A percentile compares a stretch with the other conserved stretches of the same genome.
These are phyloP conservation scores for Phytophthora tentaculata DNA, from an alignment of 352 stramenopile species.

Conservation along the genomic window DNA sequence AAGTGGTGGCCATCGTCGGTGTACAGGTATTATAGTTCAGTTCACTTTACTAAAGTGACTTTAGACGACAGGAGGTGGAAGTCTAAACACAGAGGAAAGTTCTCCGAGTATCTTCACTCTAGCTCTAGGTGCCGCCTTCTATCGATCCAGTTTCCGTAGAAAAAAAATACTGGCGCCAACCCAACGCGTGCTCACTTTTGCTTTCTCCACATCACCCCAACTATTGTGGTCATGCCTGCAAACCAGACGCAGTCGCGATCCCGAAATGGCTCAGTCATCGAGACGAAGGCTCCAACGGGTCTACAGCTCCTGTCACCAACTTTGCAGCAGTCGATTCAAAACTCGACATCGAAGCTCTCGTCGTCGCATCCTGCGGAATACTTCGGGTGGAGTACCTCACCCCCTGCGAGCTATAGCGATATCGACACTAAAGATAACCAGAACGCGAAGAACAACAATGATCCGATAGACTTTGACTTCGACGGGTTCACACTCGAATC, in stretches of 20 bases:
- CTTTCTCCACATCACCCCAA: neutral
- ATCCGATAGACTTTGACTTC: slow-evolving; percentile 39
- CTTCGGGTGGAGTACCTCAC: slow-evolving; percentile 33
- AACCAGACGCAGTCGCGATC: slow-evolving; percentile 7
- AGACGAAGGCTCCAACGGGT: slow-evolving; percentile 9
- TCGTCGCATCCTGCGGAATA: slow-evolving; percentile 11
- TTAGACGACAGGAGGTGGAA: slow-evolving; percentile 4
- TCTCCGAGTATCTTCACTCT: neutral
- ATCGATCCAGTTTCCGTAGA: neutral
- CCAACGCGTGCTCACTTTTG: neutral
- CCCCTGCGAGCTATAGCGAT: neutral
- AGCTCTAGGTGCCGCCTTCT: neutral
- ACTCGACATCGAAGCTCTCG: slow-evolving; percentile 10
- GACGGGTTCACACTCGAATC: slow-evolving; percentile 58
- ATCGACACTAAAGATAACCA: neutral
- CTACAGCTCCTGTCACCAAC: slow-evolving; percentile 48
- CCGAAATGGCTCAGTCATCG: neutral
- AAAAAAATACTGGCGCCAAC: too few relatives aligned
- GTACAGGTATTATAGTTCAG: neutral
- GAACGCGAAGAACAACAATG: neutral
- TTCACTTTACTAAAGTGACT: too few relatives aligned
- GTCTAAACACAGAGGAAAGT: neutral
- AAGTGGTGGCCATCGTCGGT: neutral
- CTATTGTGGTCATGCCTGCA: slow-evolving; percentile 21
- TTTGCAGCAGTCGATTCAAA: slow-evolving; percentile 38